These are phyloP conservation scores for Tolypocladium album DNA, from an alignment of 2,329 filamentous ascomycete genomes.

Conservation along the genomic window DNA sequence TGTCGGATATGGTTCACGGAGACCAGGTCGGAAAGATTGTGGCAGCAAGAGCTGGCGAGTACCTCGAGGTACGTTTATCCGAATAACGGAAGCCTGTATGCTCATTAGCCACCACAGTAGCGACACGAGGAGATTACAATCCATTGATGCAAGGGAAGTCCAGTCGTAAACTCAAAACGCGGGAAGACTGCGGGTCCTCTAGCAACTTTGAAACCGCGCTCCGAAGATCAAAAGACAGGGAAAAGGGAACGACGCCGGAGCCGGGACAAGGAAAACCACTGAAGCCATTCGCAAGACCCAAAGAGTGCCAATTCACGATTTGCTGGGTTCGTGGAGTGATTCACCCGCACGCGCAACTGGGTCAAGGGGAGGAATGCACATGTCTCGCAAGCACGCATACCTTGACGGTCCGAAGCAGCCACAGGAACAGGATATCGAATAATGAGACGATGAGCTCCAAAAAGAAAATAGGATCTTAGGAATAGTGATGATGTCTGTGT, in stretches of 20 bases:
- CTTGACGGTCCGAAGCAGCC: background rate
- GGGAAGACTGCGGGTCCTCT: background rate
- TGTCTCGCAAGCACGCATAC: background rate
- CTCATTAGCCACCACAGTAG: background rate
- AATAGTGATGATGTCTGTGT: background rate
- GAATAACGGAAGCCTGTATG: background rate
- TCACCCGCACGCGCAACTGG: background rate
- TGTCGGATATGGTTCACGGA: background rate
- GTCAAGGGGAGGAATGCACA: background rate
- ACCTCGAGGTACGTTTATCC: background rate
- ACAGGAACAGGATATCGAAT: background rate
- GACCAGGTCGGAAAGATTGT: background rate
- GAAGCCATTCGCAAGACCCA: background rate
- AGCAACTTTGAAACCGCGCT: background rate
- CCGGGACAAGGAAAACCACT: background rate
- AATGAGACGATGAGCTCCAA: background rate
- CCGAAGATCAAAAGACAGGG: background rate
- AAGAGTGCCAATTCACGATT: background rate
- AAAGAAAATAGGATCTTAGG: background rate
- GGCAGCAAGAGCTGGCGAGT: background rate
- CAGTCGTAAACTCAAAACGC: background rate
- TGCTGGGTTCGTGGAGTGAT: background rate
- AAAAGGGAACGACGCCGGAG: background rate
- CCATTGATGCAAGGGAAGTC: background rate
- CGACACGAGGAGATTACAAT: background rate